Evolutionary conservation across 2,329 filamentous ascomycete genomes (phyloP).

Genomic region (Fonsecaea monophora): DNA sequence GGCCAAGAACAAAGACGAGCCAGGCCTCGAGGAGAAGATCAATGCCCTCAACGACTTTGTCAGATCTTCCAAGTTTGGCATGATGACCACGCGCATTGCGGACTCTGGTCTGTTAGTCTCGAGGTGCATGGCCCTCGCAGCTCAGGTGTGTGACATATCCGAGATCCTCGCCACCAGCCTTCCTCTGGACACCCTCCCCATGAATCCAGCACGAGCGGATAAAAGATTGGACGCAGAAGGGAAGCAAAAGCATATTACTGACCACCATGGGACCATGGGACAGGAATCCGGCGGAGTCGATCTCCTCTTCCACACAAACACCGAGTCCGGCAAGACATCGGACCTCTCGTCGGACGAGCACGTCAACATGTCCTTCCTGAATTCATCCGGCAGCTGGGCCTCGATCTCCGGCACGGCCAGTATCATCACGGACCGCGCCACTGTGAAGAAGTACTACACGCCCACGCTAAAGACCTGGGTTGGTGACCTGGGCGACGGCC

Average conservation of each 20-base stretch:
- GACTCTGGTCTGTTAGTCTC: conserved; percentile 72
- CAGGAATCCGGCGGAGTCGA: conserved; percentile 80
- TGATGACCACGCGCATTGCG: conserved; percentile 81
- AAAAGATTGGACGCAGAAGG: conserved; percentile 62
- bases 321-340: conserved; percentile 84
- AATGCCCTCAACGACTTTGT: conserved; percentile 75
- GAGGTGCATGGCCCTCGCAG: conserved; percentile 85
- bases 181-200: conserved; percentile 61
- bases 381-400: conserved; percentile 80
- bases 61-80: conserved; percentile 77
- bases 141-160: conserved; percentile 61
- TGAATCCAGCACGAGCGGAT: conserved; percentile 40
- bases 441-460: conserved; percentile 77
- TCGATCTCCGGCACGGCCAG: conserved; percentile 77
- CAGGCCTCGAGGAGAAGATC: conserved; percentile 75
- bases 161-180: conserved; percentile 59
- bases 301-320: conserved; percentile 90
- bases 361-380: conserved; percentile 83
- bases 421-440: conserved; percentile 71
- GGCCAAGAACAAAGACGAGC: conserved; percentile 75
- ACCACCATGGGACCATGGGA: neutral
- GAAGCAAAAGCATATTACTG: neutral
- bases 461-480: conserved; percentile 80
- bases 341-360: conserved; percentile 75
- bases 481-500: conserved; percentile 82